Conservation (phyloP, 1,139 yeast genomes). For the Protomyces macrosporus region DNA sequence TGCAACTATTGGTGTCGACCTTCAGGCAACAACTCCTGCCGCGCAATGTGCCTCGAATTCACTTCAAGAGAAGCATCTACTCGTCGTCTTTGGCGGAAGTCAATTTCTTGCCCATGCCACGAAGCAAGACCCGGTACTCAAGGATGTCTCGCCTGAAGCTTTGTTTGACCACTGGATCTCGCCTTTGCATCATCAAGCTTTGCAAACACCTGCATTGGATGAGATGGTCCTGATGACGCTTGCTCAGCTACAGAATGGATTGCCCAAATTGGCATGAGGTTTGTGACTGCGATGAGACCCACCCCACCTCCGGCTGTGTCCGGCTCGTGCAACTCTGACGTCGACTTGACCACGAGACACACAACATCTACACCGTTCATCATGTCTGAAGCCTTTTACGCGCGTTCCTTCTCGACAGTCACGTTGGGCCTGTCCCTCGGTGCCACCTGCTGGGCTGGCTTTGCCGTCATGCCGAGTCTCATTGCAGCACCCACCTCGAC, state of each 20-base stretch:
- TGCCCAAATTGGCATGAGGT: neutral
- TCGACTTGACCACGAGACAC: neutral
- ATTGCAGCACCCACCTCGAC: conserved; percentile 12
- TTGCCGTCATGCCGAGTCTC: conserved; percentile 19
- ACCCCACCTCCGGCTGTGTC: no score
- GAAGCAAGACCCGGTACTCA: conserved; percentile 24
- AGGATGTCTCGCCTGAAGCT: conserved; percentile 22
- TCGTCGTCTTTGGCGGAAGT: conserved; percentile 28
- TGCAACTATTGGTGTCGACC: conserved; percentile 15
- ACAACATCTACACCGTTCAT: no score
- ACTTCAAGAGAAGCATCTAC: conserved; percentile 23
- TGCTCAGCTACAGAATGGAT: conserved; percentile 5
- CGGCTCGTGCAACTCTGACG: neutral
- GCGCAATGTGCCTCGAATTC: neutral
- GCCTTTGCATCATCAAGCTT: conserved; percentile 24
- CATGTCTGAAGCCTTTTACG: neutral
- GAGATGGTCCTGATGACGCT: conserved; percentile 28
- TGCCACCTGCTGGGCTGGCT: conserved; percentile 19
- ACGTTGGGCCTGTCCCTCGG: conserved; percentile 16
- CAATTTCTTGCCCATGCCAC: conserved; percentile 26
- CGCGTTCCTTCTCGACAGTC: conserved; percentile 19
- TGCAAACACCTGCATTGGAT: conserved; percentile 24
- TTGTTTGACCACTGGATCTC: conserved; percentile 29
- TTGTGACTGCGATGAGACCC: neutral
- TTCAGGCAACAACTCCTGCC: neutral